Base-by-base conservation (phyloP, 768 basidiomycete genomes). In the Xanthoconium stramineum region DNA sequence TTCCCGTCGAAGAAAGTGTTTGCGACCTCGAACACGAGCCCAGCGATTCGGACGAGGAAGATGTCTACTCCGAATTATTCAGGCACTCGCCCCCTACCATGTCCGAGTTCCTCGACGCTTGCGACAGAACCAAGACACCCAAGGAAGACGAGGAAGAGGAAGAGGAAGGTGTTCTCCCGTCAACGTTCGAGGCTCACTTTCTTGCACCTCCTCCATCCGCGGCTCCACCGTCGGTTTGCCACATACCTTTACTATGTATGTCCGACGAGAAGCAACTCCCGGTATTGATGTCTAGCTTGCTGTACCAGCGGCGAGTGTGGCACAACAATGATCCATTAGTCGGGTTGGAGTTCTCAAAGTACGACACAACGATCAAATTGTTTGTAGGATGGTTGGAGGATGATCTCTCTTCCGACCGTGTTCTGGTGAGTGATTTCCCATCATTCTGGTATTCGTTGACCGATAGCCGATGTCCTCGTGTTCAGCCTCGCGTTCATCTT, bases 281-380 rank as follows among this genome's bases (percentile, higher is more conserved):
- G 0, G 39, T 56, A 24, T 24, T 56, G 45, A 56, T 58, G 57
- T 59, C 58, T 2, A 57, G 55, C n/a, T n/a, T 57, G 28, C 58
- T 57, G 10, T 52, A 52, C 14, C 49, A 51, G 35, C 49, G 54
- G 29, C 49, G 45, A 17, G 38, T 42, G 28, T 58, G 57, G 54
- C 40, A 28, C 45, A 56, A 56, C 24, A 9, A 5, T 9, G 50
- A 58, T 32, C 54, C 54, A 6, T 30, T 58, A 30, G 15, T 59
- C 12, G 58, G 54, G 20, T 30, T 59, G n/a, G 39, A 28, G 24
- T 52, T 59, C 40, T 56, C 55, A 32, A 51, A 57, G 30, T 52
- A 56, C 15, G 49, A 43, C 9, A 47, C 49, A 15, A 37, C 20
- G 13, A 47, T 58, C 39, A 50, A 6, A 36, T 12, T 58, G 3